Evolutionary conservation across 306 rosid species (phyloP).

Genomic region (Rosa chinensis): DNA sequence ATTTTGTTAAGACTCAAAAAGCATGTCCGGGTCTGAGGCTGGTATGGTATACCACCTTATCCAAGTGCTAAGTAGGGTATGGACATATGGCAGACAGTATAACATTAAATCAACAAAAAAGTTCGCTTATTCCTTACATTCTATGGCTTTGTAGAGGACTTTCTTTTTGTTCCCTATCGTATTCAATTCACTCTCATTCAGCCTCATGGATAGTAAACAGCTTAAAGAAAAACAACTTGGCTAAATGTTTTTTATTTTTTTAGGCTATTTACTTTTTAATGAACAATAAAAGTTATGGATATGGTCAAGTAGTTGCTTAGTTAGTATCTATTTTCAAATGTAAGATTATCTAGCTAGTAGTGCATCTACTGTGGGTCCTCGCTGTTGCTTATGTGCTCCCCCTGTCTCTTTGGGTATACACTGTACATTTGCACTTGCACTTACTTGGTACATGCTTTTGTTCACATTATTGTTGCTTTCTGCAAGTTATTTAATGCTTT

Average conservation of each 20-base stretch:
- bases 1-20: not conserved
- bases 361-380: not conserved
- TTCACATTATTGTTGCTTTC: conserved; percentile 1
- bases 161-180: not conserved
- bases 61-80: not conserved
- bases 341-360: conserved; percentile 6
- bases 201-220: not conserved
- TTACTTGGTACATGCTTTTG: not conserved
- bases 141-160: not conserved
- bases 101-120: not conserved
- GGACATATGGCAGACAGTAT: not conserved
- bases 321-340: not conserved
- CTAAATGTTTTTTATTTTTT: not conserved
- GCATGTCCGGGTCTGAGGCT: conserved; percentile 1
- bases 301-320: not conserved
- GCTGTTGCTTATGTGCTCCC: not conserved
- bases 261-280: not conserved
- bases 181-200: not conserved
- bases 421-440: not conserved
- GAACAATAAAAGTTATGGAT: not conserved
- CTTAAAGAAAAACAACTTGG: not conserved
- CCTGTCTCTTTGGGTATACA: not conserved
- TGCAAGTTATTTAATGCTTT: conserved; percentile 24
- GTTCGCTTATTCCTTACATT: not conserved
- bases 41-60: not conserved